These are phyloP conservation scores for Globisporangium splendens DNA, from an alignment of 352 stramenopile species.

Conservation along the genomic window DNA sequence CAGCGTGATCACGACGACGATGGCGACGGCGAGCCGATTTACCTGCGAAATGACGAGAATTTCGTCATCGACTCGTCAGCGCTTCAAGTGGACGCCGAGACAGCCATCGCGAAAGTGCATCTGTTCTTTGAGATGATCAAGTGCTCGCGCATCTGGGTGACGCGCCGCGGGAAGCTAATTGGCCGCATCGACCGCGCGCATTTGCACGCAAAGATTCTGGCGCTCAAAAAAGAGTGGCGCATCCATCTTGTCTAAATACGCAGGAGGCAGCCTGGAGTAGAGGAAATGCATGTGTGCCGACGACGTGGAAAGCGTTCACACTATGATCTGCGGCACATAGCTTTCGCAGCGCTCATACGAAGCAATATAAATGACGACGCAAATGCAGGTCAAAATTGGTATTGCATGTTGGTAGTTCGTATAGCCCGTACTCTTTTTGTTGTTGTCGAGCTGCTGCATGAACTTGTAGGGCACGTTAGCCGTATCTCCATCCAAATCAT, in stretches of 20 bases:
- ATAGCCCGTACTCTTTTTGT: no score
- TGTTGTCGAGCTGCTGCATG: no score
- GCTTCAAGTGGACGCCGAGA: constrained; percentile 53
- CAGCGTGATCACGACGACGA: not conserved
- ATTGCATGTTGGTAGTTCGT: no score
- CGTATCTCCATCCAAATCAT: no score
- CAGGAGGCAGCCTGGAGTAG: no score
- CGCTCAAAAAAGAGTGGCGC: constrained; percentile 20
- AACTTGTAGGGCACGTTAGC: no score
- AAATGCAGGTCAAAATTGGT: no score
- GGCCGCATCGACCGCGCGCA: constrained; percentile 48
- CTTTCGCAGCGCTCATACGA: no score
- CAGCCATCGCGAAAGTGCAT: constrained; percentile 56
- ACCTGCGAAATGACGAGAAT: constrained; percentile 18
- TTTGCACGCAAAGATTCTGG: constrained; percentile 34
- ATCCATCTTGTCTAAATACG: constrained; percentile 14
- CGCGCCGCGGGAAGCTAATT: constrained; percentile 43
- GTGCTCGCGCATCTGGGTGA: constrained; percentile 56
- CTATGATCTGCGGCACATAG: no score
- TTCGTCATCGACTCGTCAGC: constrained; percentile 41
- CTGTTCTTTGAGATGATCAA: constrained; percentile 79
- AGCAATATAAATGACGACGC: no score
- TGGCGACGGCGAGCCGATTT: not conserved
- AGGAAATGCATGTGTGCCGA: not conserved
- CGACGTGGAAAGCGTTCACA: no score